Conservation (phyloP, 2,329 filamentous ascomycete genomes). For the Cladosporium austrohemisphaericum region DNA sequence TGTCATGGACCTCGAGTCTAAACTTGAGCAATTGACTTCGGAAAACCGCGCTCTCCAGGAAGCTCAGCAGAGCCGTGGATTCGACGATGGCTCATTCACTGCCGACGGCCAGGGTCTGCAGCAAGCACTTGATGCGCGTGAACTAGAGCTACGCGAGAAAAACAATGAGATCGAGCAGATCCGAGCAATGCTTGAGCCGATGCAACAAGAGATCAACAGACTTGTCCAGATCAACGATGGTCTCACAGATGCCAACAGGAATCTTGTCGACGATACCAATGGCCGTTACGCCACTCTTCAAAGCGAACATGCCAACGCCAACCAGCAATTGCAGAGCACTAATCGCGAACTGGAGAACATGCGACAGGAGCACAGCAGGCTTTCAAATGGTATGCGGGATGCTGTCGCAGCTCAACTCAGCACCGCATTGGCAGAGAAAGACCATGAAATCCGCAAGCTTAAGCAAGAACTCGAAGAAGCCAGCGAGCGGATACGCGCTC, state of each 20-base stretch:
- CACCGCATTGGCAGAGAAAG: conserved; percentile 70
- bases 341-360: conserved; percentile 66
- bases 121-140: conserved; percentile 59
- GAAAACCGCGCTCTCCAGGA: conserved; percentile 80
- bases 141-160: conserved; percentile 70
- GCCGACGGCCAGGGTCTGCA: conserved; percentile 43
- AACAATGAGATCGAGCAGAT: conserved; percentile 77
- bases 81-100: conserved; percentile 46
- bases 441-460: conserved; percentile 75
- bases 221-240: conserved; percentile 79
- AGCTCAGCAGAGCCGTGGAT: conserved; percentile 39
- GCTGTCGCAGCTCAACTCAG: conserved; percentile 60
- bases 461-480: conserved; percentile 74
- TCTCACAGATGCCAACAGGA: conserved; percentile 71
- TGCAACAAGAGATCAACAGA: conserved; percentile 77
- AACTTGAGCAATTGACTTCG: conserved; percentile 75
- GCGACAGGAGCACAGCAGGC: conserved; percentile 58
- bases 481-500: conserved; percentile 55
- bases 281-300: conserved; percentile 66
- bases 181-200: conserved; percentile 70
- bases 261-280: conserved; percentile 71
- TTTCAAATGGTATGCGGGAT: conserved; percentile 61
- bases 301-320: conserved; percentile 56
- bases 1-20: conserved; percentile 79
- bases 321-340: conserved; percentile 53